Evolutionary conservation across 148 eudicot species (phyloP), one percentile per base, ranked within the genome.

Genomic region (Vaccinium myrtillus): DNA sequence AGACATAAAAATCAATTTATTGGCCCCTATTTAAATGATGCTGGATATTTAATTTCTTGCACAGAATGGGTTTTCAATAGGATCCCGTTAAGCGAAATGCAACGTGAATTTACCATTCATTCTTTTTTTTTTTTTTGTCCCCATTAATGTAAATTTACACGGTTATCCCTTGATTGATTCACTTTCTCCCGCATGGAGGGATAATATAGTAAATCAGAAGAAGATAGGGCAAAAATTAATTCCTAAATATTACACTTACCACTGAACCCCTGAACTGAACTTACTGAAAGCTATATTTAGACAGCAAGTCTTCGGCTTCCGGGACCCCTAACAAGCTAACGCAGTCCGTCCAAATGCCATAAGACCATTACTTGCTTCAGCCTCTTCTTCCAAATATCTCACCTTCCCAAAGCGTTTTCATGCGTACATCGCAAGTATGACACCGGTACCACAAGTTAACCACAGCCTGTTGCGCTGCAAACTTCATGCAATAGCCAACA

Each of bases 321-420:
- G 50, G 30, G 32, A 70, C 25, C 50, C 39, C 70, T 16, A 43
- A 43, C 46, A 43, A 43, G 46, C 46, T 4, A 43, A 49, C 2
- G 10, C 36, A 30, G 18, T 25, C 46, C 9, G 16, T 13, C 74
- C 74, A 14, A 80, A 43, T 11, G 21, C 55, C 83, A 81, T 50
- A 46, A 43, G 59, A 30, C 10, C 6, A 11, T 71, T 71, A 70
- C 27, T 70, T 65, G 77, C 58, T 48, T 23, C 63, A 81, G 63
- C 84, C 71, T 32, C 39, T 10, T 30, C 84, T 67, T 82, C 84
- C 59, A 82, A 82, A 69, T 21, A 69, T 71, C 43, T 82, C 59
- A 30, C 10, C 77, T 14, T 36, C 21, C 30, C 46, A 53, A 11
- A 32, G 30, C 8, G 11, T n/a, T 51, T 51, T 58, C 75, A 48